Evolutionary conservation across 768 basidiomycete genomes (phyloP).

Genomic region (Zangia roseola): DNA sequence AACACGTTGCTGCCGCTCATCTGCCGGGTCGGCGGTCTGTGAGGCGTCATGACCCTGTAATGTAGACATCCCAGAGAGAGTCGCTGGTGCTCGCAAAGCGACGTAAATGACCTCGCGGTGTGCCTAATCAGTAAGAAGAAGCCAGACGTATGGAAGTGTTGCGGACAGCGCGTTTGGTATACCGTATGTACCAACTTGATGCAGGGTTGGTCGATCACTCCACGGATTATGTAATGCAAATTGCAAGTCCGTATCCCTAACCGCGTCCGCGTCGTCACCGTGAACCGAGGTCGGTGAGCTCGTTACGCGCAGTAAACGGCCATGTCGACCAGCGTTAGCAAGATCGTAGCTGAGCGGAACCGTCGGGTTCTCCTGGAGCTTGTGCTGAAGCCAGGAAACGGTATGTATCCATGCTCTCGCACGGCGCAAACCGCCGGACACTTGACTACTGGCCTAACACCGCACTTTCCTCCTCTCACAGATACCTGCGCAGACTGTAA

Average conservation of each 20-base stretch:
- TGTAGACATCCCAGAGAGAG: constrained; percentile 14
- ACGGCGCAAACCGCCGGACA: not conserved
- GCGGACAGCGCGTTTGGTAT: not conserved
- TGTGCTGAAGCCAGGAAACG: constrained; percentile 74
- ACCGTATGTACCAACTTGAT: too few species aligned
- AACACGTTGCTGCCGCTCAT: constrained; percentile 19
- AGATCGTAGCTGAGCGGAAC: constrained; percentile 62
- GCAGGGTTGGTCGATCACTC: constrained; percentile 10
- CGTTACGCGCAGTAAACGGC: too few species aligned
- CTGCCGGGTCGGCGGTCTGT: constrained; percentile 10
- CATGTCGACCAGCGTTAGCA: constrained; percentile 44
- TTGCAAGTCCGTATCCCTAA: not conserved
- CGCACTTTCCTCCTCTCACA: constrained; percentile 32
- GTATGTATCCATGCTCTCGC: constrained; percentile 38
- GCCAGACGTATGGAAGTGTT: not conserved
- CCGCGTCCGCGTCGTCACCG: not conserved
- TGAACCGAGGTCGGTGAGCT: not conserved
- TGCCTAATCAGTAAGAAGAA: constrained; percentile 4
- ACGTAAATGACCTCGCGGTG: constrained; percentile 16
- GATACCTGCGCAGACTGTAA: constrained; percentile 93
- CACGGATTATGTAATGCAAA: constrained; percentile 15
- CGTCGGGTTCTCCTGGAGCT: constrained; percentile 69
- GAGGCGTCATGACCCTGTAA: constrained; percentile 14
- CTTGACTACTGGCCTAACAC: constrained; percentile 1
- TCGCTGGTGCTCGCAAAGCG: not conserved